phyloP scores from a whole-genome alignment of 2,329 filamentous ascomycete species.

The Aschersonia sp. region DNA sequence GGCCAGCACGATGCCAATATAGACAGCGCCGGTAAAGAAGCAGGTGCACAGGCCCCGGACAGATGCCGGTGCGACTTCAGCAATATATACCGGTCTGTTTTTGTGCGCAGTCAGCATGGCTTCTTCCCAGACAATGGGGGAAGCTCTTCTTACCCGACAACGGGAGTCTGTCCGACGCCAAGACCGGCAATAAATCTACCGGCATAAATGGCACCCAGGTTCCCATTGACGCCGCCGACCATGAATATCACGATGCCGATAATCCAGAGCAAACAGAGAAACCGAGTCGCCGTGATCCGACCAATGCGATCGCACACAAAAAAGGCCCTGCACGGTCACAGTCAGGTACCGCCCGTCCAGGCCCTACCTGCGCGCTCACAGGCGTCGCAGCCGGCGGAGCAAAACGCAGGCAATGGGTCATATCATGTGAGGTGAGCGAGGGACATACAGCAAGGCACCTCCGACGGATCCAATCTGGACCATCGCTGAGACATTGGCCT shows the following conservation, averaged over 20 bases:
- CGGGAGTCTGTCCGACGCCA: constrained; percentile 52
- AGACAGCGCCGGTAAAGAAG: constrained; percentile 41
- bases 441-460: constrained; percentile 43
- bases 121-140: neutral
- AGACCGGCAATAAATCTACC: constrained; percentile 53
- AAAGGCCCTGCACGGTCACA: constrained; percentile 30
- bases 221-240: constrained; percentile 33
- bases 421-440: too few species aligned
- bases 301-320: constrained; percentile 44
- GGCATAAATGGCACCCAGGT: constrained; percentile 43
- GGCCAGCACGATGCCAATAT: constrained; percentile 62
- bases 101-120: neutral
- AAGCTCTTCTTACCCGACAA: constrained; percentile 33
- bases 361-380: too few species aligned
- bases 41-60: constrained; percentile 60
- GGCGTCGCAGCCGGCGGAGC: too few species aligned
- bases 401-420: too few species aligned
- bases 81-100: constrained; percentile 50
- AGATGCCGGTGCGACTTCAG: constrained; percentile 55
- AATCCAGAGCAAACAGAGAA: constrained; percentile 43
- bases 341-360: too few species aligned
- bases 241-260: constrained; percentile 45
- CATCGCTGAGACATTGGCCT: constrained; percentile 68
- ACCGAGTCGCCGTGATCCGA: constrained; percentile 46
- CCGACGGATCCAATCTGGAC: constrained; percentile 65